A percentile compares a stretch with the other conserved stretches of the same genome.
Evolutionary conservation across 1,284 basidiomycete genomes (phyloP).

Genomic region (Malassezia vespertilionis): DNA sequence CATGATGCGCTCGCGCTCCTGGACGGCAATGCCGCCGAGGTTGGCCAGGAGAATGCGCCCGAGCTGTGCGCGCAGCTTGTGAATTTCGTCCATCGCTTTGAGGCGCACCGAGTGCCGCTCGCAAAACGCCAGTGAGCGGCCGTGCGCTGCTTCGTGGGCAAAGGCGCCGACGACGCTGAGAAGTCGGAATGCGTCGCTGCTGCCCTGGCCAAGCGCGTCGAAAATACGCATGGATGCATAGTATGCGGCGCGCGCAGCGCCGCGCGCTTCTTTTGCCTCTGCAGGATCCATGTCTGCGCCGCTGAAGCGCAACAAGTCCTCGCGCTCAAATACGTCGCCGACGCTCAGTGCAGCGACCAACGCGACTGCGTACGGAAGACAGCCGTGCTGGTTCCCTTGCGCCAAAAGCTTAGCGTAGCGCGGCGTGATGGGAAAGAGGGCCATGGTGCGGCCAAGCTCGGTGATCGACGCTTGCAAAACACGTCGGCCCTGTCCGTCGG

Average conservation of each 20-base stretch:
- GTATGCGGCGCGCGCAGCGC: conserved; percentile 58
- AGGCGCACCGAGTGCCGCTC: conserved; percentile 75
- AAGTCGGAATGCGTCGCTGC: conserved; percentile 77
- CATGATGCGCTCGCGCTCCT: conserved; percentile 10
- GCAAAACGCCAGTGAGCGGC: conserved; percentile 67
- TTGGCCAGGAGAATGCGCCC: conserved; percentile 27
- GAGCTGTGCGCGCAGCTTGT: conserved; percentile 80
- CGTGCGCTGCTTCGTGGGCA: conserved; percentile 59
- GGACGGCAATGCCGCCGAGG: not conserved
- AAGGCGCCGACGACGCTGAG: conserved; percentile 91
- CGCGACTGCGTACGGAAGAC: conserved; percentile 79
- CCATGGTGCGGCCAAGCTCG: conserved; percentile 77
- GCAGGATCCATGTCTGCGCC: conserved; percentile 18
- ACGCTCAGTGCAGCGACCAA: conserved; percentile 86
- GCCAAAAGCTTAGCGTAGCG: conserved; percentile 90
- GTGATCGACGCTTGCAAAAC: conserved; percentile 55
- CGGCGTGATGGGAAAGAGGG: conserved; percentile 82
- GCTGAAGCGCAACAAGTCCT: conserved; percentile 54
- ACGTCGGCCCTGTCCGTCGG: conserved; percentile 29
- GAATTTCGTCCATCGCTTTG: conserved; percentile 98
- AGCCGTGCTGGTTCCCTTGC: conserved; percentile 78
- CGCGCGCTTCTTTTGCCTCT: conserved; percentile 53
- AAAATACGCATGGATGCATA: conserved; percentile 55
- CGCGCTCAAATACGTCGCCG: conserved; percentile 87
- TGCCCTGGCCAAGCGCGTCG: conserved; percentile 66